Base-by-base conservation (phyloP, 805 yeast genomes). In the Wickerhamiella parazyma region DNA sequence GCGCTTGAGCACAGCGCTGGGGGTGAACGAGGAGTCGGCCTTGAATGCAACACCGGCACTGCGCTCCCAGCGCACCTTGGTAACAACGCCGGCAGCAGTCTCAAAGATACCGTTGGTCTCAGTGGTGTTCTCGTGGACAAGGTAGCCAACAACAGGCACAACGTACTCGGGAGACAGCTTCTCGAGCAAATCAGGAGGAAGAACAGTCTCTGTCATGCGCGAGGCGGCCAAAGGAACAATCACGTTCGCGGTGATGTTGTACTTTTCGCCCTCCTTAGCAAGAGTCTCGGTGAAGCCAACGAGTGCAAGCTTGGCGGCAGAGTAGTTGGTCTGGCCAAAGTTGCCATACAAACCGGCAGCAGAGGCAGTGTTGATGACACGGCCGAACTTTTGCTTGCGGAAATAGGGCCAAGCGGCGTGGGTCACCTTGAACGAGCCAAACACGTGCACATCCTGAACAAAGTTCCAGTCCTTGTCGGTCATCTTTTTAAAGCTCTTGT, bases 321-420 rank as follows among this genome's bases (percentile, higher is more conserved):
- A 78, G 65, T 89, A 89, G 66, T 89, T 89, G 33, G 94, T 76
- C 66, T 89, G 98, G 40, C 98, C 98, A 65, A 87, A 89, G 66
- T 86, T 86, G 49, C 98, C 98, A 61, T 80, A 89, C 51, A 89
- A 70, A 18, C 98, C 98, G 28, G 97, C 97, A 3, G 97, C 95
- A 3, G 95, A 86, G 21, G 94, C 77, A n/a, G 96, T 87, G 71
- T 85, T 87, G 55, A 89, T 65, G 54, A 89, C 72, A 55, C 97
- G 73, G 51, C 98, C 98, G 58, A 70, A 89, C 48, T 75, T 74
- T 63, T 91, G 96, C 51, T 81, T 65, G 59, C 75, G 76, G 69
- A 89, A 75, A 59, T 80, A 70, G 7, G 89, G 86, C 97, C 97
- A 89, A 33, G 95, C 95, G 18, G 94, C 87, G 53, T 73, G 72